phyloP scores from a whole-genome alignment of 2,329 filamentous ascomycete genomes.

The Fusarium paranaense region DNA sequence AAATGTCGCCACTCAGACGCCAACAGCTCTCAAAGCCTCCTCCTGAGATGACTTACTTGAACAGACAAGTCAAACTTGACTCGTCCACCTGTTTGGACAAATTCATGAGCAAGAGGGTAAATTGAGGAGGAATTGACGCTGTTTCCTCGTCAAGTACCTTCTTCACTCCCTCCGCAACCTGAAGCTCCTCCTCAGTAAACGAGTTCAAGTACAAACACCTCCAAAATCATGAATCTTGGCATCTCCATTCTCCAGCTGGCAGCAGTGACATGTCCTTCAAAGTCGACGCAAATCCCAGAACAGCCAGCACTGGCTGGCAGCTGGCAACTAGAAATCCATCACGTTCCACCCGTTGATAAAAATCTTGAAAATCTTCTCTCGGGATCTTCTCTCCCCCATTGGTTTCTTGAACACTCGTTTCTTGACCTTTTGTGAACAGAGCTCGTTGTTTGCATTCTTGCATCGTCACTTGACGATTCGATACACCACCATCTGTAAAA shows the following conservation, averaged over 20 bases:
- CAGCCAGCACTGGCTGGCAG: constrained; percentile 1
- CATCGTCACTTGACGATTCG: not conserved
- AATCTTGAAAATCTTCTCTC: not conserved
- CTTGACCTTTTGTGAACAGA: not conserved
- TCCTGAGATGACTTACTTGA: not conserved
- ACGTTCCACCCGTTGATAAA: not conserved
- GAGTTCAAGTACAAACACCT: not conserved
- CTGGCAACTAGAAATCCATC: not conserved
- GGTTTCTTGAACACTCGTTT: not conserved
- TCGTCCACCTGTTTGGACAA: no score
- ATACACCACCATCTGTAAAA: not conserved
- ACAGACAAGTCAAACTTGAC: not conserved
- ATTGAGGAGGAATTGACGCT: not conserved
- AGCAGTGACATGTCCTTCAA: not conserved
- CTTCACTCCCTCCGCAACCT: not conserved
- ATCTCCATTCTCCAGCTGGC: not conserved
- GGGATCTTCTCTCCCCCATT: not conserved
- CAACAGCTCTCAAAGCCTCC: not conserved
- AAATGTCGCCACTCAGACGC: not conserved
- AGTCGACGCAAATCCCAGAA: not conserved
- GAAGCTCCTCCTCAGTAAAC: not conserved
- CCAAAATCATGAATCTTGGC: not conserved
- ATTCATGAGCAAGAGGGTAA: not conserved
- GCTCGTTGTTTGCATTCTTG: not conserved
- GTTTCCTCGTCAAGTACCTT: not conserved